Percentiles rank a stretch among this genome's conserved stretches.
phyloP scores from a whole-genome alignment of 805 yeast genomes.

The Kazachstania taianensis region DNA sequence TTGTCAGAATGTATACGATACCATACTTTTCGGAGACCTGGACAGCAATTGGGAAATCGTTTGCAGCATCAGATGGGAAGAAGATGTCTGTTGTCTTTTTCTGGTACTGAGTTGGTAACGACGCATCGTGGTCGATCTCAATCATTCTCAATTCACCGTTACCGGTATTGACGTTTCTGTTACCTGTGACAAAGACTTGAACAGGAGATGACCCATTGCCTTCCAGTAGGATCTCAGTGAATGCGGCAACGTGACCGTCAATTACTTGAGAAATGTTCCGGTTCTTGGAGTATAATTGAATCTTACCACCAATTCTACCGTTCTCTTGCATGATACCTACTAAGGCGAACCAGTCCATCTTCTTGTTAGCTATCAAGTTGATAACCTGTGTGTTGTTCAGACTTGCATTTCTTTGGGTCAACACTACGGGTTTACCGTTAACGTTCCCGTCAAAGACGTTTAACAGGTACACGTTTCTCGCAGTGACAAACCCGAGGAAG shows the following conservation, averaged over 20 bases:
- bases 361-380: constrained; percentile 73
- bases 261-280: constrained; percentile 93
- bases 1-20: constrained; percentile 79
- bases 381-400: constrained; percentile 79
- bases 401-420: constrained; percentile 76
- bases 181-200: constrained; percentile 87
- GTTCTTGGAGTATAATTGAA: constrained; percentile 80
- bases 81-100: constrained; percentile 89
- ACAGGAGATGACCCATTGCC: constrained; percentile 62
- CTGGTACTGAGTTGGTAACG: constrained; percentile 62
- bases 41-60: constrained; percentile 92
- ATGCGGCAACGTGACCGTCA: constrained; percentile 94
- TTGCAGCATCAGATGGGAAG: constrained; percentile 92
- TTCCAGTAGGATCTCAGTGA: constrained; percentile 65
- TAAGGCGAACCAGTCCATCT: constrained; percentile 85
- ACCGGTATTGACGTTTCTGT: constrained; percentile 69
- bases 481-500: constrained; percentile 77
- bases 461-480: constrained; percentile 66
- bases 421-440: constrained; percentile 63
- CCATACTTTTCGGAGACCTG: constrained; percentile 83
- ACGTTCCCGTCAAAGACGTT: constrained; percentile 73
- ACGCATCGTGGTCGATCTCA: constrained; percentile 89
- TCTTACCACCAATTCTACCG: constrained; percentile 91
- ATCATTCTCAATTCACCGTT: constrained; percentile 78
- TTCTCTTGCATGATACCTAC: constrained; percentile 92